A percentile compares a stretch with the other conserved stretches of the same genome.
Conservation (phyloP, 345 rosid species). For the Eucalyptus dawsonii region DNA sequence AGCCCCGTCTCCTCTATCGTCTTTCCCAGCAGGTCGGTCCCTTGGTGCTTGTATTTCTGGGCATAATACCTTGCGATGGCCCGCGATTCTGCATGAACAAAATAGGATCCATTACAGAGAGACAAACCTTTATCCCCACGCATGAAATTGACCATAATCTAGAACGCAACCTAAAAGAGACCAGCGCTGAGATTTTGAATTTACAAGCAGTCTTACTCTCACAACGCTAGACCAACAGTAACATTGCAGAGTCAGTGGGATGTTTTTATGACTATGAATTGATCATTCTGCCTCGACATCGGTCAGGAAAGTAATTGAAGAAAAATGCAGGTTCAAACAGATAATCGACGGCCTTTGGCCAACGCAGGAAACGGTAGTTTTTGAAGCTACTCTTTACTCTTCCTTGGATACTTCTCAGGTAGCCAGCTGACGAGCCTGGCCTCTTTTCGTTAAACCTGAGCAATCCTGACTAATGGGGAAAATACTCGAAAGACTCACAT, state of each 20-base stretch:
- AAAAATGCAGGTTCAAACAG: not conserved
- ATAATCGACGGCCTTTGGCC: not conserved
- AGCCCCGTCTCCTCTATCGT: slow-evolving; percentile 35
- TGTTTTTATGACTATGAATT: not conserved
- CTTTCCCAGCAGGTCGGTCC: slow-evolving; percentile 28
- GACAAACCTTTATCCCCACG: not conserved
- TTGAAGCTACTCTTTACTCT: not conserved
- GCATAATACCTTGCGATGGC: slow-evolving; percentile 65
- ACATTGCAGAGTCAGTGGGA: not conserved
- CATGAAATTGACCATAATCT: not conserved
- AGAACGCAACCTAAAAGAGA: not conserved
- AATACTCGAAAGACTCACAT: not conserved
- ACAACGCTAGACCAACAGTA: not conserved
- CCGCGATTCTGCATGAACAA: slow-evolving; percentile 35
- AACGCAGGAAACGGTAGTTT: not conserved
- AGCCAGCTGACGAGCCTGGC: not conserved
- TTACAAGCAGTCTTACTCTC: not conserved
- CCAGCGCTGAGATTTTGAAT: not conserved
- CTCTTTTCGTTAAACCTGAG: not conserved
- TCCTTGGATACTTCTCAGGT: not conserved
- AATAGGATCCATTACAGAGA: not conserved
- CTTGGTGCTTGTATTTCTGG: slow-evolving; percentile 45
- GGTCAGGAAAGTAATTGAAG: not conserved
- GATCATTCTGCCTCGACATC: not conserved
- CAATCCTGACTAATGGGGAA: not conserved